Evolutionary conservation across 2,329 filamentous ascomycete species (phyloP).

Genomic region (Penicillium frequentans): DNA sequence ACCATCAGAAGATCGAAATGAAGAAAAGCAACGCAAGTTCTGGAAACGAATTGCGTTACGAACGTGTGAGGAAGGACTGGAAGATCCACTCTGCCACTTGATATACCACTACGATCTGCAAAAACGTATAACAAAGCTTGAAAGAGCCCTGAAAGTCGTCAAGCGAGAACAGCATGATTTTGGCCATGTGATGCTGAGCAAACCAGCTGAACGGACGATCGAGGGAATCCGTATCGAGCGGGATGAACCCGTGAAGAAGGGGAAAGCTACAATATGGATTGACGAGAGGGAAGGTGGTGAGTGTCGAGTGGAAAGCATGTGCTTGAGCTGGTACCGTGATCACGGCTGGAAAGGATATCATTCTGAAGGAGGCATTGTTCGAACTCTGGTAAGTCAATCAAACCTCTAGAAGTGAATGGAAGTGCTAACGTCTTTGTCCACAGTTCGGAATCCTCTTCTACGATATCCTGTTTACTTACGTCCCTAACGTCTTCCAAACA

Average conservation of each 20-base stretch:
- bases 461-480: slow-evolving; percentile 87
- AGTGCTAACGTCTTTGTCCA: background rate
- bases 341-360: slow-evolving; percentile 95
- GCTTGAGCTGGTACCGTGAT: slow-evolving; percentile 77
- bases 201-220: slow-evolving; percentile 72
- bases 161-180: slow-evolving; percentile 92
- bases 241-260: slow-evolving; percentile 45
- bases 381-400: slow-evolving; percentile 62
- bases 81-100: slow-evolving; percentile 85
- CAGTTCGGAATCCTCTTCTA: slow-evolving; percentile 83
- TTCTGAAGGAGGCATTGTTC: slow-evolving; percentile 83
- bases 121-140: slow-evolving; percentile 88
- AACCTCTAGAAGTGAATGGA: background rate
- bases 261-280: slow-evolving; percentile 75
- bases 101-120: slow-evolving; percentile 94
- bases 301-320: slow-evolving; percentile 93
- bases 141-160: slow-evolving; percentile 77
- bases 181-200: slow-evolving; percentile 74
- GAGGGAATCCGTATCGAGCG: slow-evolving; percentile 76
- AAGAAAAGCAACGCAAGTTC: slow-evolving; percentile 70
- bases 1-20: slow-evolving; percentile 47
- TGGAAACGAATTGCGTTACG: slow-evolving; percentile 75
- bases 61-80: slow-evolving; percentile 83
- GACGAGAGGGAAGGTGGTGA: slow-evolving; percentile 71
- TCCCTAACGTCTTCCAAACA: slow-evolving; percentile 97